Conservation (phyloP, 1,139 yeast genomes). For the Kurtzmaniella quercitrusa region DNA sequence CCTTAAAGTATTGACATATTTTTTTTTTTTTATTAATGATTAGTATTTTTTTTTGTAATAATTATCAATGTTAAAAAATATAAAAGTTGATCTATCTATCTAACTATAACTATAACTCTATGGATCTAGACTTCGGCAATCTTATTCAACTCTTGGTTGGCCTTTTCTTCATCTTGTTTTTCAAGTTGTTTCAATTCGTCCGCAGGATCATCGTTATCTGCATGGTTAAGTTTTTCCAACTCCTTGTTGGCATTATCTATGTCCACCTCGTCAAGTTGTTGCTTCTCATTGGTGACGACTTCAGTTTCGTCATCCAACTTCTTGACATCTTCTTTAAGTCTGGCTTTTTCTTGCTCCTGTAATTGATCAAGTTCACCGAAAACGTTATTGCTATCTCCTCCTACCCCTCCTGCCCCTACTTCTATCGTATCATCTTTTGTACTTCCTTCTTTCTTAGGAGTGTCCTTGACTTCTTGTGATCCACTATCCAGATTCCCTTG, state of each 20-base stretch:
- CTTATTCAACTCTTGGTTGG: background rate
- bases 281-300: background rate
- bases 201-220: background rate
- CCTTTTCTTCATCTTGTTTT: background rate
- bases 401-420: background rate
- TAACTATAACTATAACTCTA: background rate
- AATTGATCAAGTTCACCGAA: background rate
- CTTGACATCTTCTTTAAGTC: constrained; percentile 1
- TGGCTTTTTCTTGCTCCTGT: background rate
- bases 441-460: background rate
- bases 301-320: background rate
- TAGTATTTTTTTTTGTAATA: background rate
- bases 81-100: no score
- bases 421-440: background rate
- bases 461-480: background rate
- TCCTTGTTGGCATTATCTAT: background rate
- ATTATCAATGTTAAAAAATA: no score
- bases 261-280: background rate
- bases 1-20: no score
- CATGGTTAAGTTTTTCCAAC: background rate
- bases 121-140: background rate
- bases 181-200: background rate
- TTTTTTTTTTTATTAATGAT: no score
- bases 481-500: background rate
- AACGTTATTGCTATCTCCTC: background rate